A percentile compares a stretch with the other conserved stretches of the same genome.
Evolutionary conservation across 441 rosid species (phyloP).

Genomic region (Pelargonium australe): DNA sequence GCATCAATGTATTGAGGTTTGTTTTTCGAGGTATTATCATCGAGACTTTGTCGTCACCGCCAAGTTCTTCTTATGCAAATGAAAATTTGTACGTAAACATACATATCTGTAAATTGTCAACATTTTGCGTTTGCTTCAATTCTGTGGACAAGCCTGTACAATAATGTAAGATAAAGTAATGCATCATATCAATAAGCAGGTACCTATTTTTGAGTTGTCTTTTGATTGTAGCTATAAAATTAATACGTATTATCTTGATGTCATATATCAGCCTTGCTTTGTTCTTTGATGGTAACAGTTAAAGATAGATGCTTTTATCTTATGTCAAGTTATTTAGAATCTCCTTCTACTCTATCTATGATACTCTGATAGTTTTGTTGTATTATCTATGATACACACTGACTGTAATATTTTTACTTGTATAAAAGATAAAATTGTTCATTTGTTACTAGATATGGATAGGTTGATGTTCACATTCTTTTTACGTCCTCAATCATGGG

Average conservation of each 20-base stretch:
- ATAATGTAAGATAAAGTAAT: background rate
- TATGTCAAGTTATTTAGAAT: too few relatives aligned
- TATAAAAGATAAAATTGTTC: too few relatives aligned
- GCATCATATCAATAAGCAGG: background rate
- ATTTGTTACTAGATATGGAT: too few relatives aligned
- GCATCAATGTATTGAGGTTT: background rate
- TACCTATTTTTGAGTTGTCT: background rate
- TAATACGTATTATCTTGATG: background rate
- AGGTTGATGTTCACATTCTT: too few relatives aligned
- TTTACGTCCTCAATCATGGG: too few relatives aligned
- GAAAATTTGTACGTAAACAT: background rate
- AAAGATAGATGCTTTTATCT: too few relatives aligned
- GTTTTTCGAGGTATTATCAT: background rate
- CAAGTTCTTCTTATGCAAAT: background rate
- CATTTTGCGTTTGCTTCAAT: background rate
- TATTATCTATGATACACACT: too few relatives aligned
- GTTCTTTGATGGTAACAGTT: too few relatives aligned
- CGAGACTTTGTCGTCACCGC: background rate
- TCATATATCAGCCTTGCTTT: too few relatives aligned
- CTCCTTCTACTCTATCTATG: too few relatives aligned
- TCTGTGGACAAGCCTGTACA: constrained; percentile 2
- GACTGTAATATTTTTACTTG: too few relatives aligned
- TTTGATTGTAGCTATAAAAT: background rate
- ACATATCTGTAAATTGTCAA: background rate
- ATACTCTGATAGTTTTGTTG: too few relatives aligned